A percentile compares a stretch with the other conserved stretches of the same genome.
These are phyloP conservation scores for Didymella lethalis DNA, from an alignment of 2,329 filamentous ascomycete species.

Conservation along the genomic window DNA sequence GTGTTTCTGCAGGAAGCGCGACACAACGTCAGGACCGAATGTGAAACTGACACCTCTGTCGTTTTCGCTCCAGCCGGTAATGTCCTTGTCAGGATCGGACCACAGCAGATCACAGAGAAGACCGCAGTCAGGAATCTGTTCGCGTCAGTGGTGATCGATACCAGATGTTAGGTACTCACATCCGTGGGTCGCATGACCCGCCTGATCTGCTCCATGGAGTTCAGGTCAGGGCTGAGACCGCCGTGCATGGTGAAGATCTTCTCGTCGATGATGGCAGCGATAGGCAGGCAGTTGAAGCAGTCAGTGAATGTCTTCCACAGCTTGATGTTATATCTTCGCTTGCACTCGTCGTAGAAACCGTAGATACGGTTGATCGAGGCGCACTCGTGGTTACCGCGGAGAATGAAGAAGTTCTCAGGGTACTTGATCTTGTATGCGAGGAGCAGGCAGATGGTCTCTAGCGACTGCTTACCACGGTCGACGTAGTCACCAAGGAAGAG, in stretches of 20 bases:
- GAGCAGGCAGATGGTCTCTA: constrained; percentile 96
- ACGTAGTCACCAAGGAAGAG: constrained; percentile 99
- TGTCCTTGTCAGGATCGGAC: constrained; percentile 99
- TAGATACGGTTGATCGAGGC: constrained; percentile 99
- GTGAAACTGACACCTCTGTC: constrained; percentile 98
- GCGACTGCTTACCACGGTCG: constrained; percentile 97
- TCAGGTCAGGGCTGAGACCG: constrained; percentile 93
- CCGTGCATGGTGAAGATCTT: constrained; percentile 99
- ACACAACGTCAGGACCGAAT: constrained; percentile 96
- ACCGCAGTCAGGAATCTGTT: constrained; percentile 94
- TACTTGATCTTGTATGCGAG: constrained; percentile 99
- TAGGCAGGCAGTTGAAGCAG: constrained; percentile 98
- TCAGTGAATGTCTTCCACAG: constrained; percentile 99
- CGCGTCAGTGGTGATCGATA: constrained; percentile 44
- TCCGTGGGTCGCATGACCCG: constrained; percentile 98
- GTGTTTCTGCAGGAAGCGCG: constrained; percentile 96
- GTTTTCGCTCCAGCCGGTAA: constrained; percentile 99
- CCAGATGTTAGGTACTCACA: constrained; percentile 67
- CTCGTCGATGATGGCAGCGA: constrained; percentile 98
- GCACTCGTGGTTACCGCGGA: constrained; percentile 98
- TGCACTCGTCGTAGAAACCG: constrained; percentile 99
- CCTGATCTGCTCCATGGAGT: constrained; percentile 99
- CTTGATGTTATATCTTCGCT: constrained; percentile 99
- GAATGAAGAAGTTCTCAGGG: constrained; percentile 99
- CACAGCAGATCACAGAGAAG: constrained; percentile 96